phyloP scores from a whole-genome alignment of 1,139 yeast genomes.

The Suhomyces kunorum region DNA sequence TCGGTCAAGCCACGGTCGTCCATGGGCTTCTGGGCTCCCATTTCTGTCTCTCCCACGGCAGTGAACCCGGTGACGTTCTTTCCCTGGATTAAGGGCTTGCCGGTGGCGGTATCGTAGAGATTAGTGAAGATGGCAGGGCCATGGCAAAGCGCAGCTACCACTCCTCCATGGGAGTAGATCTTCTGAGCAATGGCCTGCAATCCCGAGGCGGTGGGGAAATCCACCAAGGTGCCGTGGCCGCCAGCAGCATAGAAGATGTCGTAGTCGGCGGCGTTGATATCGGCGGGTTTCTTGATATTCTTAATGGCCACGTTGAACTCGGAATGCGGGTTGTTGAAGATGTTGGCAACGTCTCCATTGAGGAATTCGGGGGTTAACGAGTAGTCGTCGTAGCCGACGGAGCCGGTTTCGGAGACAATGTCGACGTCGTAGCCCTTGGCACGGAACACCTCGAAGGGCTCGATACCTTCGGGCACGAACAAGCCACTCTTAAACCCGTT shows the following conservation, averaged over 20 bases:
- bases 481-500: conserved; percentile 24
- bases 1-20: conserved; percentile 15
- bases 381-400: conserved; percentile 25
- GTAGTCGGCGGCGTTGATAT: conserved; percentile 20
- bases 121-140: conserved; percentile 24
- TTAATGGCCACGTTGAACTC: conserved; percentile 18
- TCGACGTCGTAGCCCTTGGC: conserved; percentile 22
- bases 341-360: conserved; percentile 17
- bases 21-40: conserved; percentile 16
- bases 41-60: conserved; percentile 20
- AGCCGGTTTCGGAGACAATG: conserved; percentile 25
- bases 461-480: conserved; percentile 22
- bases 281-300: conserved; percentile 20
- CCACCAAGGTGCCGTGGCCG: conserved; percentile 26
- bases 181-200: conserved; percentile 19
- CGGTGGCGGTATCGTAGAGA: conserved; percentile 17
- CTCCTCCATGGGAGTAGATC: conserved; percentile 21
- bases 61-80: conserved; percentile 26
- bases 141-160: conserved; percentile 26
- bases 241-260: conserved; percentile 26
- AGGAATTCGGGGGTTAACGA: conserved; percentile 19
- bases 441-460: conserved; percentile 21
- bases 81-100: conserved; percentile 20
- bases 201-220: conserved; percentile 23
- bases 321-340: conserved; percentile 17